Evolutionary conservation across 148 eudicot genomes (phyloP).

Genomic region (Agrostemma githago): DNA sequence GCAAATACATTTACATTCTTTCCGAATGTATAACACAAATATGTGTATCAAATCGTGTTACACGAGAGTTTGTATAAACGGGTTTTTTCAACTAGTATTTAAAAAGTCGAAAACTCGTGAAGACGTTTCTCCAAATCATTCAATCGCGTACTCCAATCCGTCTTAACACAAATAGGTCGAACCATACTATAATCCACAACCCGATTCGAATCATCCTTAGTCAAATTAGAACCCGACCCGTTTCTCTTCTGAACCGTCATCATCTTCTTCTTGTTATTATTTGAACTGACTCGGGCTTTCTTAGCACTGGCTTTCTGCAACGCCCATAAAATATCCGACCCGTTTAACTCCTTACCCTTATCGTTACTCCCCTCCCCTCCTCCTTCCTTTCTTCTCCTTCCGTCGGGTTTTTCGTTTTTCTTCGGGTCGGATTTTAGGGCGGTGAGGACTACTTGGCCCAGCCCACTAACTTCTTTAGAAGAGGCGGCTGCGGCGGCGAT

Average conservation of each 20-base stretch:
- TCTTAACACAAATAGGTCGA: constrained; percentile 37
- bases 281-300: constrained; percentile 20
- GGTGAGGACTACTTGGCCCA: constrained; percentile 27
- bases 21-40: too few species aligned
- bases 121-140: constrained; percentile 46
- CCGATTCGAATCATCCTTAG: not conserved
- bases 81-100: not conserved
- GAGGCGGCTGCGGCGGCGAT: constrained; percentile 8
- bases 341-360: constrained; percentile 30
- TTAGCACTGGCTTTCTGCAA: constrained; percentile 39
- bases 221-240: not conserved
- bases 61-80: too few species aligned
- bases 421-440: constrained; percentile 11
- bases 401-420: not conserved
- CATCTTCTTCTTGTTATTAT: constrained; percentile 21
- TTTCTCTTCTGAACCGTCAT: constrained; percentile 22
- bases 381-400: not conserved
- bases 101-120: constrained; percentile 25
- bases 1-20: too few species aligned
- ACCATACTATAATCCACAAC: constrained; percentile 25
- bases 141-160: constrained; percentile 49
- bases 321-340: constrained; percentile 47
- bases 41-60: too few species aligned
- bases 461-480: constrained; percentile 16
- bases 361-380: constrained; percentile 5